Evolutionary conservation across 2,329 filamentous ascomycete species (phyloP), one percentile per base, ranked within the genome.

Genomic region (Penicillium sp.): DNA sequence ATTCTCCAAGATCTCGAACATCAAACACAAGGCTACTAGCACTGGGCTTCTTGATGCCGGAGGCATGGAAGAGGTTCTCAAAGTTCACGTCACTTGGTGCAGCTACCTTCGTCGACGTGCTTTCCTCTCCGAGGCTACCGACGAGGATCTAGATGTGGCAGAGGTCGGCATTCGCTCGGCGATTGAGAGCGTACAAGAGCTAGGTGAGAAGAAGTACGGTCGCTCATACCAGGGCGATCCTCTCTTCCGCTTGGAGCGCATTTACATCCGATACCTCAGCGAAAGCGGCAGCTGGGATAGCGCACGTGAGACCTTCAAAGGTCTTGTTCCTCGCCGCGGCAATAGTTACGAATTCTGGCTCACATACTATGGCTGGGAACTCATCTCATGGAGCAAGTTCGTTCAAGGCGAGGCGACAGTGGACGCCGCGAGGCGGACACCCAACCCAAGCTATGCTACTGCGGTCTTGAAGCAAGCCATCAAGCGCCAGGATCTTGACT

Each of bases 301-400:
- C 51, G 94, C 93, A 2, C 84, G 94, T 36, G 80, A 81, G 15
- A 83, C 88, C 44, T 97, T 90, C 85, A 85, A 88, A 59, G 82
- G 83, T 16, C 79, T 97, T 28, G 81, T 83, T 21, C 76, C 83
- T n/a, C 78, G 81, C 16, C 84, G 90, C 51, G 85, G 85, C 28
- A 84, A 90, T 62, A 92, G 85, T 62, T 91, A 92, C 66, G 90
- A 96, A 63, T 97, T 97, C 70, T 99, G 94, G 94, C 81, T 92
- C 50, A 85, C 86, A 41, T 96, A 90, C 72, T 96, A 96, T 72
- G 80, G 87, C 48, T 97, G 91, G 88, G 94, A 97, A 73, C 87
- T 97, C 80, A 80, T 88, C 52, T 75, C 80, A n/a, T 86, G 83
- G 81, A 77, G 79, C 52, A 81, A 79, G 56, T 79, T 84, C 53